Evolutionary conservation across 2,329 filamentous ascomycete species (phyloP).

Genomic region (Fusarium staphyleae): DNA sequence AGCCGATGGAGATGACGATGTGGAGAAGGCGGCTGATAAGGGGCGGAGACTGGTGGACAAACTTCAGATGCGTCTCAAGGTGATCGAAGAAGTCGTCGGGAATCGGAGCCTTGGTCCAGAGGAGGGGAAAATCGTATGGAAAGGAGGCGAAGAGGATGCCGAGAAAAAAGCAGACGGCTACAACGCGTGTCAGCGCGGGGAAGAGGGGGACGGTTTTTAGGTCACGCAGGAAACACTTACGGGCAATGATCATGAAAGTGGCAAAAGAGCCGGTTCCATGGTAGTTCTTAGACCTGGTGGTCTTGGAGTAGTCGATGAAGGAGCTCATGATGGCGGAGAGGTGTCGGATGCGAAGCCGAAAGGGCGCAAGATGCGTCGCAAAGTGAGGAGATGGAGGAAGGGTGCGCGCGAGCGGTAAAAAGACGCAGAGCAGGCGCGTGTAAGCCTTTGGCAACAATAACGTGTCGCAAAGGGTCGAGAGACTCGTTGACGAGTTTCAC

Average conservation of each 20-base stretch:
- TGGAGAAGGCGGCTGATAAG: slow-evolving; percentile 93
- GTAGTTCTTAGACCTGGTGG: slow-evolving; percentile 63
- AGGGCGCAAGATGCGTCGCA: slow-evolving; percentile 12
- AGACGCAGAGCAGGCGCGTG: slow-evolving; percentile 3
- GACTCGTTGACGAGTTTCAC: slow-evolving; percentile 4
- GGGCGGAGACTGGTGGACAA: slow-evolving; percentile 89
- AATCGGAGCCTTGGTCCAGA: slow-evolving; percentile 75
- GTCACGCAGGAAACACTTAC: slow-evolving; percentile 63
- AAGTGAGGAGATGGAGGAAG: slow-evolving; percentile 5
- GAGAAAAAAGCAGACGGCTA: slow-evolving; percentile 95
- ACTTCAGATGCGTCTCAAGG: slow-evolving; percentile 87
- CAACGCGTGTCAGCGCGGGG: slow-evolving; percentile 4
- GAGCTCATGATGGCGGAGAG: slow-evolving; percentile 42
- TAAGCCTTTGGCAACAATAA: slow-evolving; percentile 1
- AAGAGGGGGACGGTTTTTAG: slow-evolving; percentile 5
- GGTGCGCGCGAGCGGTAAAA: neutral
- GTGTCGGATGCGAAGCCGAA: slow-evolving; percentile 7
- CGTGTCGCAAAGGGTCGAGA: slow-evolving; percentile 15
- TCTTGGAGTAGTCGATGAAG: slow-evolving; percentile 64
- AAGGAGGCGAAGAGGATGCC: slow-evolving; percentile 96
- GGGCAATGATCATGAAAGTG: slow-evolving; percentile 95
- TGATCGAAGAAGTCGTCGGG: slow-evolving; percentile 77
- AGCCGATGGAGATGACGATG: slow-evolving; percentile 87
- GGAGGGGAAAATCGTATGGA: slow-evolving; percentile 92
- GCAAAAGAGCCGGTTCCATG: slow-evolving; percentile 78